Evolutionary conservation across 352 stramenopile genomes (phyloP), one percentile per base, ranked within the genome.

Genomic region (Pythium monospermum): DNA sequence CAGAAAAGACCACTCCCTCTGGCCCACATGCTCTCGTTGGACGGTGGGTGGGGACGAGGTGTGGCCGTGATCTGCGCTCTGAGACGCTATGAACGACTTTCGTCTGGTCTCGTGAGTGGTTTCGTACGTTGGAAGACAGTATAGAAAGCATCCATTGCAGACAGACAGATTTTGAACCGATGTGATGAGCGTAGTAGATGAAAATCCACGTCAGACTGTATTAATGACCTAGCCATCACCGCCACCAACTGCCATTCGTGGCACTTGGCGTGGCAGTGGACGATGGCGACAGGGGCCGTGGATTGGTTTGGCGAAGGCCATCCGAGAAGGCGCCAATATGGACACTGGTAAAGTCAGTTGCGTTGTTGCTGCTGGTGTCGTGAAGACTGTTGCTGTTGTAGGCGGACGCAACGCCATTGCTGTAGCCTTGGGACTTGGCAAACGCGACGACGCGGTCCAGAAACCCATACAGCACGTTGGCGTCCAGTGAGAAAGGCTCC

Each of bases 371-470:
- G n/a, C n/a, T n/a, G n/a, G n/a, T n/a, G n/a, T n/a, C n/a, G n/a
- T n/a, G n/a, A n/a, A n/a, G n/a, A n/a, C n/a, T n/a, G n/a, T n/a
- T n/a, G n/a, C n/a, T n/a, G n/a, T n/a, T n/a, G n/a, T n/a, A n/a
- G n/a, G n/a, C n/a, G n/a, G n/a, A n/a, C n/a, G 18, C 26, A 13
- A 12, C 32, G 19, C 30, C 12, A 22, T 18, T 27, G 11, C 39
- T 42, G 19, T 44, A 30, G 32, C 55, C 15, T 23, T 55, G 44
- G 46, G 65, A 32, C 54, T 82, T 84, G 3, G 74, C 71, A 43
- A 87, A 87, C 16, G 69, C 53, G 12, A 87, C 36, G 2, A 80
- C 72, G 27, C 76, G 77, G 36, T 87, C 75, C 23, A 91, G 60
- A 33, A 91, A 91, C 13, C 61, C 55, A 61, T 73, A 67, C 37